These are phyloP conservation scores for Sarocladium brachiariae DNA, from an alignment of 2,329 filamentous ascomycete species.

Conservation along the genomic window DNA sequence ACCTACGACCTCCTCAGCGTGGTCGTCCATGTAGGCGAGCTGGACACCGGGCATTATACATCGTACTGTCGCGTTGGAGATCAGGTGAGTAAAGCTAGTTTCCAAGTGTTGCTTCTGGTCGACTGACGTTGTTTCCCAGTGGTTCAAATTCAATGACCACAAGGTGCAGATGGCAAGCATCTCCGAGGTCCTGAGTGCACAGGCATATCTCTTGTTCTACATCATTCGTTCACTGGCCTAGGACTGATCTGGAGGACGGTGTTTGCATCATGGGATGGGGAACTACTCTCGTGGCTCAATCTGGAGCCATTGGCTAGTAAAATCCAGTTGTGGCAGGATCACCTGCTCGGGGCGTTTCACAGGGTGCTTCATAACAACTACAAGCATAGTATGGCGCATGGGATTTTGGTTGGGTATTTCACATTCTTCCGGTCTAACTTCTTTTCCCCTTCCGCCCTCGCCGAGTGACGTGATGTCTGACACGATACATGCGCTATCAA, in stretches of 20 bases:
- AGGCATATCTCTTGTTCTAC: constrained; percentile 91
- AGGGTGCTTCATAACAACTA: constrained; percentile 5
- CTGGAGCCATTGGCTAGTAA: no score
- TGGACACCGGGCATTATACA: constrained; percentile 88
- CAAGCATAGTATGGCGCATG: not conserved
- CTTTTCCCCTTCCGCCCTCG: no score
- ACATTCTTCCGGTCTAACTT: no score
- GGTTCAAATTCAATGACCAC: constrained; percentile 95
- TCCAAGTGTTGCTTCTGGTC: not conserved
- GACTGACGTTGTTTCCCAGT: constrained; percentile 41
- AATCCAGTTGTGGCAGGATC: no score
- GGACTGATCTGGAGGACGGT: no score
- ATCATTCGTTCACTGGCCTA: constrained; percentile 56
- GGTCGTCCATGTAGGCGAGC: constrained; percentile 86
- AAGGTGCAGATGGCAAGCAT: constrained; percentile 79
- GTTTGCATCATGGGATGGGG: no score
- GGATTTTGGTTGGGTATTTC: constrained; percentile 5
- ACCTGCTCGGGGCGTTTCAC: not conserved
- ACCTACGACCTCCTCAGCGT: constrained; percentile 85
- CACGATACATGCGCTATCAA: no score
- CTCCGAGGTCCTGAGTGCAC: constrained; percentile 75
- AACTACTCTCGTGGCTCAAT: no score
- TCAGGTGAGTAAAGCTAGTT: constrained; percentile 35
- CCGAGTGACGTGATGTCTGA: no score
- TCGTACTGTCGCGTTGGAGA: constrained; percentile 81